Conservation (phyloP, 176 grass and related monocot species). For the Coix lacrymajobi region DNA sequence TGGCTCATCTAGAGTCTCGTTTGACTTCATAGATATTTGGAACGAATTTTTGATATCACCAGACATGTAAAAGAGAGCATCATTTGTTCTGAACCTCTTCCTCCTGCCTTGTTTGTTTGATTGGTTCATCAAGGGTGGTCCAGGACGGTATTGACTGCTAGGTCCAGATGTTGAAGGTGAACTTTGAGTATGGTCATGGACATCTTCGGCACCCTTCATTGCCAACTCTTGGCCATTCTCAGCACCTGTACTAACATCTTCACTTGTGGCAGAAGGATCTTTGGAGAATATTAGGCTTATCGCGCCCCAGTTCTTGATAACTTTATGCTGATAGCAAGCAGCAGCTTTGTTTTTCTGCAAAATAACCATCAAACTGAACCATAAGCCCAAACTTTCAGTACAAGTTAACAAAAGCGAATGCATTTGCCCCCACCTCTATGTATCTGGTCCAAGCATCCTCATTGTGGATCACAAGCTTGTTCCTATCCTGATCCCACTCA, state of each 20-base stretch:
- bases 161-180: slow-evolving; percentile 30
- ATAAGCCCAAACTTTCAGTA: background rate
- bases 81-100: slow-evolving; percentile 17
- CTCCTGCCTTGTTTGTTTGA: background rate
- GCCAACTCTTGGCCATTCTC: slow-evolving; percentile 21
- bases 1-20: slow-evolving; percentile 15
- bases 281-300: slow-evolving; percentile 32
- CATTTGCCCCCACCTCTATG: slow-evolving; percentile 5
- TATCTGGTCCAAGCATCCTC: slow-evolving; percentile 22
- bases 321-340: slow-evolving; percentile 19
- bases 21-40: slow-evolving; percentile 20
- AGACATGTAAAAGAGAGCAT: slow-evolving; percentile 36
- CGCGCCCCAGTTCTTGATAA: slow-evolving; percentile 16
- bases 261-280: slow-evolving; percentile 25
- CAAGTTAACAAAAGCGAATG: background rate
- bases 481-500: slow-evolving; percentile 22
- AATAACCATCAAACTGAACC: slow-evolving; percentile 11
- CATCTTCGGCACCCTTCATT: background rate
- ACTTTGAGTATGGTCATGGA: background rate
- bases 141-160: slow-evolving; percentile 10
- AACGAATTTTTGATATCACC: slow-evolving; percentile 28
- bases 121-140: background rate
- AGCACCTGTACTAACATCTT: slow-evolving; percentile 22
- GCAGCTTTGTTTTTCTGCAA: slow-evolving; percentile 33
- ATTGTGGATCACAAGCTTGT: slow-evolving; percentile 23